Evolutionary conservation across 2,329 filamentous ascomycete genomes (phyloP).

Genomic region (Talaromyces rugulosus): DNA sequence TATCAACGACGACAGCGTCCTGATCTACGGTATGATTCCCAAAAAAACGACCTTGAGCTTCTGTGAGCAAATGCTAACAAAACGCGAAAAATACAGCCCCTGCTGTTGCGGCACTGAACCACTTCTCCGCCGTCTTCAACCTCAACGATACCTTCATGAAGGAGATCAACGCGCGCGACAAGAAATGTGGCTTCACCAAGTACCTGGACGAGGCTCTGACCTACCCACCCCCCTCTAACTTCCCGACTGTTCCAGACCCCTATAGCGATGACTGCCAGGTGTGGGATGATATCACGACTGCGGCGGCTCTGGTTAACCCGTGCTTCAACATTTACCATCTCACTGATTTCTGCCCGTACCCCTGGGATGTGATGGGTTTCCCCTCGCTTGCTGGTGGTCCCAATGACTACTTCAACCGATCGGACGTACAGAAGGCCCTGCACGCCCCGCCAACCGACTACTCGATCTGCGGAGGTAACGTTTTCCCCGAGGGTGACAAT

Average conservation of each 20-base stretch:
- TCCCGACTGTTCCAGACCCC: conserved; percentile 38
- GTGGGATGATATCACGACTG: conserved; percentile 53
- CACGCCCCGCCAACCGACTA: conserved; percentile 47
- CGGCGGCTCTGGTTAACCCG: conserved; percentile 59
- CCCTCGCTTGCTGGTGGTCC: conserved; percentile 56
- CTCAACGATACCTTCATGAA: conserved; percentile 42
- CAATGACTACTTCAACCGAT: conserved; percentile 65
- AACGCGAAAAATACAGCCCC: conserved; percentile 24
- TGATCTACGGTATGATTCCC: conserved; percentile 41
- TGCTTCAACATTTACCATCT: conserved; percentile 78
- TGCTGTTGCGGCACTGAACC: conserved; percentile 38
- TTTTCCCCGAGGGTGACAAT: conserved; percentile 47
- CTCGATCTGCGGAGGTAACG: conserved; percentile 29
- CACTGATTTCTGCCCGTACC: conserved; percentile 64
- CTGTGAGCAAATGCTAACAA: conserved; percentile 17
- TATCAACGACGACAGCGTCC: conserved; percentile 52
- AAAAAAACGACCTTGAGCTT: not conserved
- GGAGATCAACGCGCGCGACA: conserved; percentile 36
- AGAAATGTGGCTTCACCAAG: conserved; percentile 44
- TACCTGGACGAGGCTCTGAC: conserved; percentile 50
- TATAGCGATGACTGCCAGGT: conserved; percentile 48
- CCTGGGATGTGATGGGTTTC: conserved; percentile 66
- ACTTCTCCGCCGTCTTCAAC: conserved; percentile 38
- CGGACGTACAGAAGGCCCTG: conserved; percentile 65
- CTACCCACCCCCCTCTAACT: conserved; percentile 59